Percentiles rank a stretch among this genome's conserved stretches.
These are phyloP conservation scores for Ceratorhiza oryzae-sativae DNA, from an alignment of 1,284 basidiomycete genomes.

Conservation along the genomic window DNA sequence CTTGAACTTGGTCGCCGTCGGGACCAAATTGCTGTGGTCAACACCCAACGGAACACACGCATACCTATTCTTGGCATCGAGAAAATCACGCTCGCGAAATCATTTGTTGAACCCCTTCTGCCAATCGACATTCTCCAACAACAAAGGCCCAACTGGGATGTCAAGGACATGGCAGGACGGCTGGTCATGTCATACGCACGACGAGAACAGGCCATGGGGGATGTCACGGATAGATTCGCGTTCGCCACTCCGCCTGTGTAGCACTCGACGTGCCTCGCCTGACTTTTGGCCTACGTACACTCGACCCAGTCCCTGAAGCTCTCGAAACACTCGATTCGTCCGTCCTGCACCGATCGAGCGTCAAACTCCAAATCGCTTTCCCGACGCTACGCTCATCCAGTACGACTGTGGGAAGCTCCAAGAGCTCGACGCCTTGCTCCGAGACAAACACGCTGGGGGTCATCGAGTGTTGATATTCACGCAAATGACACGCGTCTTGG, in stretches of 20 bases:
- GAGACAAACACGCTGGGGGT: slow-evolving; percentile 83
- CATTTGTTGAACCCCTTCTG: slow-evolving; percentile 59
- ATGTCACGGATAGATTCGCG: slow-evolving; percentile 75
- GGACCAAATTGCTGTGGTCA: slow-evolving; percentile 76
- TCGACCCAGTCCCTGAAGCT: neutral
- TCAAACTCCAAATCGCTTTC: slow-evolving; percentile 95
- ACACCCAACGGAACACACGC: slow-evolving; percentile 72
- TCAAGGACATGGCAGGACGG: slow-evolving; percentile 52
- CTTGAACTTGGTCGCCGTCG: slow-evolving; percentile 66
- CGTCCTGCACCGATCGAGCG: slow-evolving; percentile 72
- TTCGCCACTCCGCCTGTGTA: slow-evolving; percentile 83
- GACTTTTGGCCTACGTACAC: slow-evolving; percentile 42
- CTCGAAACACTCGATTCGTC: slow-evolving; percentile 59
- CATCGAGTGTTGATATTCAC: slow-evolving; percentile 96
- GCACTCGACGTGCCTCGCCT: slow-evolving; percentile 76
- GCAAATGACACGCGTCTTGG: slow-evolving; percentile 94
- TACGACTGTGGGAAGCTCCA: slow-evolving; percentile 98
- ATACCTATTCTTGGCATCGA: slow-evolving; percentile 73
- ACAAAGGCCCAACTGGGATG: slow-evolving; percentile 48
- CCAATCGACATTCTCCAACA: slow-evolving; percentile 62
- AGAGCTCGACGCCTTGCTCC: slow-evolving; percentile 77
- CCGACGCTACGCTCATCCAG: slow-evolving; percentile 87
- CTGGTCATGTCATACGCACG: slow-evolving; percentile 70
- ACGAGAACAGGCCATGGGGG: slow-evolving; percentile 65
- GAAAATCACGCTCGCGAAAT: slow-evolving; percentile 58